These are phyloP conservation scores for Penicillium desertorum DNA, from an alignment of 495 filamentous ascomycete genomes.

Conservation along the genomic window DNA sequence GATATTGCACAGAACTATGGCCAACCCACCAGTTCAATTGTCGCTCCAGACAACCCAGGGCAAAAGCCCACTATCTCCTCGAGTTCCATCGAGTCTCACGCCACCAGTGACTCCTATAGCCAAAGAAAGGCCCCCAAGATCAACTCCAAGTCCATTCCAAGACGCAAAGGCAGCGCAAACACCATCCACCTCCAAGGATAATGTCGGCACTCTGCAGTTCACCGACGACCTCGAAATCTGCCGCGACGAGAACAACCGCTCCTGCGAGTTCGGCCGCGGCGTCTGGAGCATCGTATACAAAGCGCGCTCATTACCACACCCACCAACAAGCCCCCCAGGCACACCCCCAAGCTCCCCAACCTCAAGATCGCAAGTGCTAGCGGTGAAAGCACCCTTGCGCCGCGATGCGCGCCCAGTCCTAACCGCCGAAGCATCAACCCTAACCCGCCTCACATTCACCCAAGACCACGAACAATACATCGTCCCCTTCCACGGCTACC, in stretches of 20 bases:
- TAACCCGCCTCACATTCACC: slow-evolving; percentile 48
- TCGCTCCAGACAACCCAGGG: slow-evolving; percentile 25
- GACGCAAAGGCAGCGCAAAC: not conserved
- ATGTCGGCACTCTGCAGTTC: slow-evolving; percentile 28
- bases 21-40: slow-evolving; percentile 28
- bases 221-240: slow-evolving; percentile 39
- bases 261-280: slow-evolving; percentile 54
- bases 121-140: slow-evolving; percentile 17
- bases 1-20: not conserved
- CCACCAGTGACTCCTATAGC: slow-evolving; percentile 42
- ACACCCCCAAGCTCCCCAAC: slow-evolving; percentile 53
- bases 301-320: slow-evolving; percentile 27
- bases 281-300: slow-evolving; percentile 63
- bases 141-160: slow-evolving; percentile 13
- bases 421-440: slow-evolving; percentile 49
- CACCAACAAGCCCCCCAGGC: slow-evolving; percentile 7
- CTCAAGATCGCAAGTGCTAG: slow-evolving; percentile 38
- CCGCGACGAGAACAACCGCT: slow-evolving; percentile 26
- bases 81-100: slow-evolving; percentile 27
- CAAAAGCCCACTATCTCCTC: slow-evolving; percentile 10
- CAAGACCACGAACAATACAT: slow-evolving; percentile 40
- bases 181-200: slow-evolving; percentile 12
- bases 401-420: slow-evolving; percentile 52
- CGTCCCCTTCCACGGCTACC: slow-evolving; percentile 58
- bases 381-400: slow-evolving; percentile 55